Conservation (phyloP, 2,329 filamentous ascomycete species). For the Chrysoporthe austroafricana region DNA sequence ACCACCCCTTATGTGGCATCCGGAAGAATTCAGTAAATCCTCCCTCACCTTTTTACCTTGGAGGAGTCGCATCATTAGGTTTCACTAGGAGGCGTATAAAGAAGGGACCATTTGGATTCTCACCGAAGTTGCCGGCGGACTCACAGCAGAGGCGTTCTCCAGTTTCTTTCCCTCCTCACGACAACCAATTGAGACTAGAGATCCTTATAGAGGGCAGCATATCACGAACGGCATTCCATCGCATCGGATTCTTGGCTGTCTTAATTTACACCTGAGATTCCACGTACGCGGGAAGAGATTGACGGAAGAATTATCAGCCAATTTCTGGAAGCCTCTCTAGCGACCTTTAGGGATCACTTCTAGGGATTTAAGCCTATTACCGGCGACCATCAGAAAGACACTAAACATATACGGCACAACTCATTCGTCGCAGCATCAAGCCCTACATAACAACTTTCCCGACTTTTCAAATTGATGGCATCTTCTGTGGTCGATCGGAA, state of each 20-base stretch:
- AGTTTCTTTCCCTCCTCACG: background rate
- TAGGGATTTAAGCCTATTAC: too few species aligned
- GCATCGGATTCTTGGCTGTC: too few species aligned
- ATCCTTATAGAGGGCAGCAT: background rate
- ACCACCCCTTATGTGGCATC: conserved; percentile 27
- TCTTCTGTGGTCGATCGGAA: conserved; percentile 98
- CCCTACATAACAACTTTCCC: conserved; percentile 3
- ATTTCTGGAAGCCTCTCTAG: background rate
- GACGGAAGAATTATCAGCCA: too few species aligned
- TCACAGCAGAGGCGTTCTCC: background rate
- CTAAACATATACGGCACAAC: too few species aligned
- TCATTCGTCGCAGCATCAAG: background rate
- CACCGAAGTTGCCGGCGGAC: background rate
- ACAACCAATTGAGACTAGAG: background rate
- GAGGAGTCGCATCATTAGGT: conserved; percentile 18
- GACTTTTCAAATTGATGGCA: conserved; percentile 66
- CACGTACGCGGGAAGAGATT: too few species aligned
- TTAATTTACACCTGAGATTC: too few species aligned
- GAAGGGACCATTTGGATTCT: background rate
- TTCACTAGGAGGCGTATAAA: conserved; percentile 13
- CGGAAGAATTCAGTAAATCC: conserved; percentile 9
- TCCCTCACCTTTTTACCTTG: conserved; percentile 17
- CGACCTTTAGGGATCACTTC: background rate
- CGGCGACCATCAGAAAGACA: too few species aligned
- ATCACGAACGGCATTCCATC: background rate